Conservation (phyloP, 768 basidiomycete species). For the Rhodotorula graminis region DNA sequence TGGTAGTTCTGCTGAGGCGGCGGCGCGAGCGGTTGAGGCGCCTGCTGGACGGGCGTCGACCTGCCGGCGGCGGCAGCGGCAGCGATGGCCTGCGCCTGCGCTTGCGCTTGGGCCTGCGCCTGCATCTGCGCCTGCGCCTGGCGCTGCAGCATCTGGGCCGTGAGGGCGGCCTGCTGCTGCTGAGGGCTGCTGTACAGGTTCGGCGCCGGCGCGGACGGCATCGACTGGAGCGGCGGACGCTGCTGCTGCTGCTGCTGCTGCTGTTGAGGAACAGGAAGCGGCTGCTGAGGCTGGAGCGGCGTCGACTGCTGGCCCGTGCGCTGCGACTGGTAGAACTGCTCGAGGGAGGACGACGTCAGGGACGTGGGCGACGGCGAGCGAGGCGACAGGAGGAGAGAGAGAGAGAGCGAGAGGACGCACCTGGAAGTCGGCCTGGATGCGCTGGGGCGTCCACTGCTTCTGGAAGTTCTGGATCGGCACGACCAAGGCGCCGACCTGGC, state of each 20-base stretch:
- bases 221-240: neutral
- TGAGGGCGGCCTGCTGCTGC: slow-evolving; percentile 7
- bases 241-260: neutral
- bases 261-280: neutral
- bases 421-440: slow-evolving; percentile 1
- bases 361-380: too few species aligned
- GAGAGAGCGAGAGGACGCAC: neutral
- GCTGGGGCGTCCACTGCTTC: neutral
- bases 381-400: neutral
- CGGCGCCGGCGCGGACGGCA: neutral
- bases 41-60: slow-evolving; percentile 7
- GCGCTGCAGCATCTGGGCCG: neutral
- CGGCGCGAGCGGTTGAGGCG: neutral
- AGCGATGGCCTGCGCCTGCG: neutral
- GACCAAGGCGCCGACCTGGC: neutral
- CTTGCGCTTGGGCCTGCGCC: neutral
- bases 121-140: neutral
- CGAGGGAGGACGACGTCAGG: too few species aligned
- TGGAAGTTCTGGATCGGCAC: neutral
- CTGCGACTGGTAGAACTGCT: slow-evolving; percentile 19
- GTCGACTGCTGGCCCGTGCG: neutral
- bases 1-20: slow-evolving; percentile 13
- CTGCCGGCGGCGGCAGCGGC: neutral
- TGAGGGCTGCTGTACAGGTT: neutral
- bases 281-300: neutral